A percentile compares a stretch with the other conserved stretches of the same genome.
Evolutionary conservation across 2,329 filamentous ascomycete species (phyloP).

Genomic region (Phoma sp.): DNA sequence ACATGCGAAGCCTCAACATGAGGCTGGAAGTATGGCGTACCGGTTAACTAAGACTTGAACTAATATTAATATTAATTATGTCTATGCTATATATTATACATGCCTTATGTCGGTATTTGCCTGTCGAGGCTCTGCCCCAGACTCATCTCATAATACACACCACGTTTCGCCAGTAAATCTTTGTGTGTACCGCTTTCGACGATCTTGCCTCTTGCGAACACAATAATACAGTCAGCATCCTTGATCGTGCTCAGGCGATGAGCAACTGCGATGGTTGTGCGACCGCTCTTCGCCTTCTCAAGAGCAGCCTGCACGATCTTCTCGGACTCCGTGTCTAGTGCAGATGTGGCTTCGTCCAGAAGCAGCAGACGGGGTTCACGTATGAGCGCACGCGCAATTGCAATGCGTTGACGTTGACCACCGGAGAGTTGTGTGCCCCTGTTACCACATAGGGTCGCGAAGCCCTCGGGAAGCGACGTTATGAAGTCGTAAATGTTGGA

Average conservation of each 20-base stretch:
- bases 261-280: constrained; percentile 94
- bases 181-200: constrained; percentile 76
- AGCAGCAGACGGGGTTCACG: constrained; percentile 85
- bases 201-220: constrained; percentile 86
- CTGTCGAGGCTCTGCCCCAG: constrained; percentile 13
- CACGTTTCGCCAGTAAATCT: constrained; percentile 48
- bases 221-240: constrained; percentile 91
- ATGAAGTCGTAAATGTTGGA: constrained; percentile 46
- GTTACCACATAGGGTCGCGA: constrained; percentile 42
- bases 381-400: constrained; percentile 88
- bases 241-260: constrained; percentile 93
- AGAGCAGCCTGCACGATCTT: constrained; percentile 81
- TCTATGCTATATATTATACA: neutral
- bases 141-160: constrained; percentile 46
- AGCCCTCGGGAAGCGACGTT: constrained; percentile 62
- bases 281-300: constrained; percentile 80
- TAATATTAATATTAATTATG: neutral
- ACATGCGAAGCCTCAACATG: constrained; percentile 1
- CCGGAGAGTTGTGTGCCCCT: constrained; percentile 59
- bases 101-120: constrained; percentile 6
- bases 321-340: constrained; percentile 58
- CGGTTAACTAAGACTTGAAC: neutral
- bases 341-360: constrained; percentile 47
- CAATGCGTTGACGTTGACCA: constrained; percentile 93
- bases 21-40: neutral